Conservation (phyloP, 2,329 filamentous ascomycete genomes). For the Penicillium sp. region DNA sequence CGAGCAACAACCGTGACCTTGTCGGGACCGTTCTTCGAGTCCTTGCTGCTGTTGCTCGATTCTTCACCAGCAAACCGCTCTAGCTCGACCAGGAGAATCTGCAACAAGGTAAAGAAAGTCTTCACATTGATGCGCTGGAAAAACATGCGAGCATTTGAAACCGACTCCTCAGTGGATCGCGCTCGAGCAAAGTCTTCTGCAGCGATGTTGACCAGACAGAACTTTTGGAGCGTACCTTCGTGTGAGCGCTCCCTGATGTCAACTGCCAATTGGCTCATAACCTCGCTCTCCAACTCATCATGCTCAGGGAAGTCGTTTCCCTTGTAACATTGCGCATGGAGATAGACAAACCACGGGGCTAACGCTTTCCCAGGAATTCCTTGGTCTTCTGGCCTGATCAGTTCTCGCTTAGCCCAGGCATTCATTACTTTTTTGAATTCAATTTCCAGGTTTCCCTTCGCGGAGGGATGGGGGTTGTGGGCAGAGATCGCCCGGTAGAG, state of each 20-base stretch:
- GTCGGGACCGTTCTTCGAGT: slow-evolving; percentile 41
- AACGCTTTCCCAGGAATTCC: slow-evolving; percentile 59
- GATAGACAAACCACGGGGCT: slow-evolving; percentile 77
- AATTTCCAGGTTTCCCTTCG: slow-evolving; percentile 72
- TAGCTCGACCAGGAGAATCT: slow-evolving; percentile 70
- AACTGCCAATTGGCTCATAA: slow-evolving; percentile 74
- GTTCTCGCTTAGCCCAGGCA: slow-evolving; percentile 58
- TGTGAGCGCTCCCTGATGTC: slow-evolving; percentile 70
- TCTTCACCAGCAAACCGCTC: slow-evolving; percentile 58
- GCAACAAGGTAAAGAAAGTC: slow-evolving; percentile 71
- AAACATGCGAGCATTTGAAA: slow-evolving; percentile 54
- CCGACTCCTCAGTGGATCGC: slow-evolving; percentile 58
- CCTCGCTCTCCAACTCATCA: slow-evolving; percentile 80
- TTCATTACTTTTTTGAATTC: slow-evolving; percentile 70
- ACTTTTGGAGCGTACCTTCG: slow-evolving; percentile 69
- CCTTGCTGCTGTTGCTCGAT: slow-evolving; percentile 43
- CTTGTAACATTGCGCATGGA: slow-evolving; percentile 82
- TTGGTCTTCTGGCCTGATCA: slow-evolving; percentile 53
- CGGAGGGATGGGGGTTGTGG: slow-evolving; percentile 71
- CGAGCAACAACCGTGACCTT: slow-evolving; percentile 61
- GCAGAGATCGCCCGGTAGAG: slow-evolving; percentile 81
- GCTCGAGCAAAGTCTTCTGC: slow-evolving; percentile 72
- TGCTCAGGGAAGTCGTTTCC: slow-evolving; percentile 74
- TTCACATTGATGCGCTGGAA: slow-evolving; percentile 77
- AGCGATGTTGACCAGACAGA: slow-evolving; percentile 82